Evolutionary conservation across 805 yeast species (phyloP), one percentile per base, ranked within the genome.

Genomic region (Grigorovia yakushimaensis): DNA sequence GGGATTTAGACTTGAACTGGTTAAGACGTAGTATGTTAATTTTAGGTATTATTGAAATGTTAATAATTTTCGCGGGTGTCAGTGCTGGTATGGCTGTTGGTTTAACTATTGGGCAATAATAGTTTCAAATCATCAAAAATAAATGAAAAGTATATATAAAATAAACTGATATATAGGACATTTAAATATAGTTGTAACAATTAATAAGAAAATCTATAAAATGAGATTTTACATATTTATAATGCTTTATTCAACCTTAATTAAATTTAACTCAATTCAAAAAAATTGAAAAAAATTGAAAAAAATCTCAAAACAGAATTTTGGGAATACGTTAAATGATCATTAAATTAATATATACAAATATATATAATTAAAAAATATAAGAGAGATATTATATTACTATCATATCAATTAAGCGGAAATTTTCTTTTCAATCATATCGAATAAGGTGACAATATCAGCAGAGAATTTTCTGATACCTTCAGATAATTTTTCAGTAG

Each of bases 391-490:
- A n/a, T n/a, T 24, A 41, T 11, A 36, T 18, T 37, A 13, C 36
- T 38, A 33, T 13, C 7, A 13, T 9, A 3, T 8, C 13, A 33
- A 41, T 58, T 59, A 69, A 55, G 71, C 69, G 59, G 70, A 63
- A 55, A 79, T 72, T 67, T 73, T 81, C 62, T 74, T 68, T 67
- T 79, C 80, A 68, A 84, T 77, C 65, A 79, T 73, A 49, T 76
- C 71, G 69, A 80, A 71, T 67, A 91, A 79, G 49, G 95, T 84
- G 61, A 73, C 81, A 63, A 94, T 82, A 69, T 91, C 98, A 70
- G 85, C 89, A 62, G 96, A 85, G 72, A 91, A 91, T 70, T 81
- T 81, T 78, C 97, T 85, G 74, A 91, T 91, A 80, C 98, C 98
- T 68, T 91, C 95, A 62, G 96, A 72, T 66, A 91, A 80, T 77